Evolutionary conservation across 352 stramenopile species (phyloP), one percentile per base, ranked within the genome.

Genomic region (Phytophthora fragariae): DNA sequence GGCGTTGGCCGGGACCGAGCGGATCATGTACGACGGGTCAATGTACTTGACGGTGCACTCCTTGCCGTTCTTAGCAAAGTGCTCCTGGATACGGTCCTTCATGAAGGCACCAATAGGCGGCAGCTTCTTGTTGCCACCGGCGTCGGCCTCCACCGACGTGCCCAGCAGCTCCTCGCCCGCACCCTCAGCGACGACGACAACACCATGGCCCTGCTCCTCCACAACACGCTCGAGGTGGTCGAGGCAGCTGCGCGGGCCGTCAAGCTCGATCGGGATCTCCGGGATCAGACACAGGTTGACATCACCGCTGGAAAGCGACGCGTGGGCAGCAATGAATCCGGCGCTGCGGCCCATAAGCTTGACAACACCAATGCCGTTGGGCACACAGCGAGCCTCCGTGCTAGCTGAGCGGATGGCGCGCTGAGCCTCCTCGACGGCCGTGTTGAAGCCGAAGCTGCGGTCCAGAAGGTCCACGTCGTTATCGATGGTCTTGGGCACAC

Each of bases 401-500:
- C 89, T 92, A 57, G 91, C 90, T 59, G 87, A 94, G 15, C 89
- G 89, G 73, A 99, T 99, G 21, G 97, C 96, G 31, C 79, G 82
- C 83, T 98, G 94, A 17, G 96, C 96, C 70, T 98, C 97, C 83
- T 99, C 97, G 1, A 99, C 97, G 5, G 97, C 91, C 31, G 96
- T 99, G 68, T 97, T 94, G 80, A 99, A 99, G 50, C 98, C 98
- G 75, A 99, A 99, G 46, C 92, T 98, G 57, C 97, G 95, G 79
- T 99, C 98, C 62, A 99, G 94, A 59, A 99, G 89, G 74, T 99
- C 97, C 55, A 99, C 95, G 81, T 99, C 98, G 81, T 99, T 99
- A 88, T 99, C 98, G 67, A 99, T 99, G 4, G 98, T 99, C 89
- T 99, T 99, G 21, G 98, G 98, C 72, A 99, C 97, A 64, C 98